Conservation (phyloP, 2,329 filamentous ascomycete species). For the Penicillium griseofulvum region DNA sequence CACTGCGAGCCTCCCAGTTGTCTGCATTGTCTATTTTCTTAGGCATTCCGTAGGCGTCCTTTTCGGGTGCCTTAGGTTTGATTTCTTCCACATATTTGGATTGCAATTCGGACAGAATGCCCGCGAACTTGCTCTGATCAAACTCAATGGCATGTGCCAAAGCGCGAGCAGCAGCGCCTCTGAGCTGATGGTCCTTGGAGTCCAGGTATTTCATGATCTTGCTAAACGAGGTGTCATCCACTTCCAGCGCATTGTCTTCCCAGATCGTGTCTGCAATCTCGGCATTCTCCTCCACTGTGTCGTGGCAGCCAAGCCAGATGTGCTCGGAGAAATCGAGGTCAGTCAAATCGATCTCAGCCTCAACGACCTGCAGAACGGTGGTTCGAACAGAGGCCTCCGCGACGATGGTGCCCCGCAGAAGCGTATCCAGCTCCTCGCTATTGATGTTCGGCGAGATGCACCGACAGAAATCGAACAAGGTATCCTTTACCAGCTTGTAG, state of each 20-base stretch:
- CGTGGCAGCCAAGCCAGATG: slow-evolving; percentile 90
- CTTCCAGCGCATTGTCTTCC: slow-evolving; percentile 83
- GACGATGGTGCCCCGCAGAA: slow-evolving; percentile 77
- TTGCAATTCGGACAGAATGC: slow-evolving; percentile 65
- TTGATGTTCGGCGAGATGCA: slow-evolving; percentile 80
- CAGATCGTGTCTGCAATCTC: slow-evolving; percentile 85
- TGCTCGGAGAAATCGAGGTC: slow-evolving; percentile 83
- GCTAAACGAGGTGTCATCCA: slow-evolving; percentile 63
- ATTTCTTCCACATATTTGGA: slow-evolving; percentile 72
- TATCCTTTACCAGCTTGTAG: slow-evolving; percentile 93
- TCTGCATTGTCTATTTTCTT: slow-evolving; percentile 83
- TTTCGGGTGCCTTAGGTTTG: slow-evolving; percentile 76
- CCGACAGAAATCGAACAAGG: slow-evolving; percentile 79
- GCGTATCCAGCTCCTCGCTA: slow-evolving; percentile 66
- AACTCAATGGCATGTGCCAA: slow-evolving; percentile 69
- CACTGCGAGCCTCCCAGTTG: slow-evolving; percentile 87
- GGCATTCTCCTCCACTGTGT: slow-evolving; percentile 82
- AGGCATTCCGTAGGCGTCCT: slow-evolving; percentile 93
- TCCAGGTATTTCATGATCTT: slow-evolving; percentile 76
- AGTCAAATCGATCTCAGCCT: slow-evolving; percentile 85
- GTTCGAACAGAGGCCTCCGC: slow-evolving; percentile 76
- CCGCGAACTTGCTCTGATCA: slow-evolving; percentile 59
- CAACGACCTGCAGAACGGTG: slow-evolving; percentile 83
- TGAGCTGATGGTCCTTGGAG: slow-evolving; percentile 74
- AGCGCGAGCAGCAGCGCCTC: slow-evolving; percentile 77